Conservation (phyloP, 805 yeast genomes). For the Candida pseudofarinosa region DNA sequence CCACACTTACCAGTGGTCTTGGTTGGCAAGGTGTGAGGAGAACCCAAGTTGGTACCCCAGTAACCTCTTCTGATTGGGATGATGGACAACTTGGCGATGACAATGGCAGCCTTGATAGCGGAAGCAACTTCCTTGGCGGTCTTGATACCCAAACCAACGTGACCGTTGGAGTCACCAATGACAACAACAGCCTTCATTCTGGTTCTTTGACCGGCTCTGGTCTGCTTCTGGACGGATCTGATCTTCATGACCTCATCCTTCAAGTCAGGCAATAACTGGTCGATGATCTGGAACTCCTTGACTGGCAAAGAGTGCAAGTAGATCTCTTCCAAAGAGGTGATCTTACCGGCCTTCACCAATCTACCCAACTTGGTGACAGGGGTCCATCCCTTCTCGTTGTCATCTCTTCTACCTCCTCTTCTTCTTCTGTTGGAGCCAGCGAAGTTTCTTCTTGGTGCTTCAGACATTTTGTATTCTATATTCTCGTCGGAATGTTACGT, state of each 20-base stretch:
- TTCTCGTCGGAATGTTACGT: constrained; percentile 60
- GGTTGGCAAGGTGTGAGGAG: constrained; percentile 97
- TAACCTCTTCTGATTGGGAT: constrained; percentile 99
- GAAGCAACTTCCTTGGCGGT: constrained; percentile 99
- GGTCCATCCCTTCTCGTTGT: constrained; percentile 98
- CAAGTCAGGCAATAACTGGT: constrained; percentile 90
- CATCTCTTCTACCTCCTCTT: constrained; percentile 64
- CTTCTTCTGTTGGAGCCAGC: constrained; percentile 59
- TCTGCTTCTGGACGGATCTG: constrained; percentile 99
- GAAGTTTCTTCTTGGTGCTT: constrained; percentile 46
- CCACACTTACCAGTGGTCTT: constrained; percentile 99
- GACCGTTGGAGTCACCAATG: constrained; percentile 99
- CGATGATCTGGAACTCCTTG: constrained; percentile 99
- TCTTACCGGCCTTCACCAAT: constrained; percentile 98
- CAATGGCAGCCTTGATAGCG: constrained; percentile 99
- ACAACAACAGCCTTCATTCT: constrained; percentile 99
- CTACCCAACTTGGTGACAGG: constrained; percentile 99
- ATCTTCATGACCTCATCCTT: constrained; percentile 99
- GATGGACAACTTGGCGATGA: constrained; percentile 97
- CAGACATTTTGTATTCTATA: constrained; percentile 37
- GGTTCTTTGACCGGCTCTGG: constrained; percentile 99
- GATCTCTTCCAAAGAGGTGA: constrained; percentile 94
- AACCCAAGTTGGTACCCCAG: constrained; percentile 99
- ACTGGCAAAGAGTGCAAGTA: constrained; percentile 99
- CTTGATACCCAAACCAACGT: constrained; percentile 99